These are phyloP conservation scores for Cerioporus squamosus DNA, from an alignment of 1,284 basidiomycete genomes.

Conservation along the genomic window DNA sequence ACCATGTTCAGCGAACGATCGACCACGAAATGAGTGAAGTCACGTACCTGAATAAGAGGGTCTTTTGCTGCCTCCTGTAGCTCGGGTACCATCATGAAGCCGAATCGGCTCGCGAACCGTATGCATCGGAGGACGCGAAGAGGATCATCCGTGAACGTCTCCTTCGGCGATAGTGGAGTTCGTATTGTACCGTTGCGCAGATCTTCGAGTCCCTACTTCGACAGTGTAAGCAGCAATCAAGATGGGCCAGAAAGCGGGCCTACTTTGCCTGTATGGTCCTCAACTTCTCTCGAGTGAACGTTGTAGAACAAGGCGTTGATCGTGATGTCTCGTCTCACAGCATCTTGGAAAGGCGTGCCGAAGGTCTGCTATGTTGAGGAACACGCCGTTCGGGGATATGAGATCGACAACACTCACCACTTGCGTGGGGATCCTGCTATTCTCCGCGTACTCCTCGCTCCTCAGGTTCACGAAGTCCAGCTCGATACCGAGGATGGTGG, in stretches of 20 bases:
- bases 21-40: not conserved
- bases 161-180: conserved; percentile 85
- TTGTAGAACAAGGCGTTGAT: conserved; percentile 99
- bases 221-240: conserved; percentile 1
- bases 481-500: conserved; percentile 82
- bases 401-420: conserved; percentile 56
- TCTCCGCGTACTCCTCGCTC: conserved; percentile 88
- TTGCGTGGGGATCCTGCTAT: conserved; percentile 88
- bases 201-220: conserved; percentile 79
- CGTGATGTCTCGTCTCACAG: conserved; percentile 89
- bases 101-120: conserved; percentile 90
- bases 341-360: conserved; percentile 94
- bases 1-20: not conserved
- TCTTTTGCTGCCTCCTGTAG: conserved; percentile 72
- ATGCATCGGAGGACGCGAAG: conserved; percentile 90
- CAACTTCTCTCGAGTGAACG: conserved; percentile 85
- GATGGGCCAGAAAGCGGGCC: not conserved
- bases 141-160: conserved; percentile 96
- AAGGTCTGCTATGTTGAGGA: conserved; percentile 61
- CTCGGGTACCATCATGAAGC: conserved; percentile 80
- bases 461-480: conserved; percentile 96
- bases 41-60: conserved; percentile 68
- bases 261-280: conserved; percentile 88
- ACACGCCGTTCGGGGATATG: no score
- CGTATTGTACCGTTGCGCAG: conserved; percentile 82